Evolutionary conservation across 768 basidiomycete genomes (phyloP).

Genomic region (Tricholoma terreum): DNA sequence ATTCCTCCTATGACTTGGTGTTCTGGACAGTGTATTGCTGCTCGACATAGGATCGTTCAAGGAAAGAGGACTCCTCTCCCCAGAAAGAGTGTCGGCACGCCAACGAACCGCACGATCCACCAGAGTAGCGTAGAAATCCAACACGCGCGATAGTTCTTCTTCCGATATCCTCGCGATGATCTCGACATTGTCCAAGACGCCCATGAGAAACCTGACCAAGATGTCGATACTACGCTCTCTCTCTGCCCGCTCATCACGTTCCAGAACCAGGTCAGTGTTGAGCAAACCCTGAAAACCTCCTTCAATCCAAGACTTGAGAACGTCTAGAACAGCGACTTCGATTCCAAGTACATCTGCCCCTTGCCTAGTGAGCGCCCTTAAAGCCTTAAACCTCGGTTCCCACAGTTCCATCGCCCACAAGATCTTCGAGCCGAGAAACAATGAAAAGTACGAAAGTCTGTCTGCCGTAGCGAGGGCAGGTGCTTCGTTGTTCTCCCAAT

Average conservation of each 20-base stretch:
- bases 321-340: constrained; percentile 51
- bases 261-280: constrained; percentile 27
- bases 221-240: constrained; percentile 62
- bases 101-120: constrained; percentile 51
- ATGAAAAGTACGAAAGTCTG: constrained; percentile 58
- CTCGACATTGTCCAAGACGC: constrained; percentile 47
- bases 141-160: constrained; percentile 50
- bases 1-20: constrained; percentile 52
- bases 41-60: constrained; percentile 28
- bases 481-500: constrained; percentile 59
- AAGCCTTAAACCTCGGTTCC: constrained; percentile 66
- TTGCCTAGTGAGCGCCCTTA: constrained; percentile 58
- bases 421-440: constrained; percentile 47
- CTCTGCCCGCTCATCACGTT: constrained; percentile 47
- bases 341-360: constrained; percentile 63
- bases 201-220: constrained; percentile 55
- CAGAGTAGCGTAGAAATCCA: constrained; percentile 58
- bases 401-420: constrained; percentile 68
- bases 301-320: constrained; percentile 64
- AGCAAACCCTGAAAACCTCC: constrained; percentile 57
- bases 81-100: constrained; percentile 15
- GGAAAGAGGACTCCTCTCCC: constrained; percentile 33
- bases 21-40: constrained; percentile 20
- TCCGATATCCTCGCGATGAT: constrained; percentile 61
- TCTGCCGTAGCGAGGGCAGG: constrained; percentile 50